Evolutionary conservation across 2,329 filamentous ascomycete genomes (phyloP).

Genomic region (Aspergillus versicolor): DNA sequence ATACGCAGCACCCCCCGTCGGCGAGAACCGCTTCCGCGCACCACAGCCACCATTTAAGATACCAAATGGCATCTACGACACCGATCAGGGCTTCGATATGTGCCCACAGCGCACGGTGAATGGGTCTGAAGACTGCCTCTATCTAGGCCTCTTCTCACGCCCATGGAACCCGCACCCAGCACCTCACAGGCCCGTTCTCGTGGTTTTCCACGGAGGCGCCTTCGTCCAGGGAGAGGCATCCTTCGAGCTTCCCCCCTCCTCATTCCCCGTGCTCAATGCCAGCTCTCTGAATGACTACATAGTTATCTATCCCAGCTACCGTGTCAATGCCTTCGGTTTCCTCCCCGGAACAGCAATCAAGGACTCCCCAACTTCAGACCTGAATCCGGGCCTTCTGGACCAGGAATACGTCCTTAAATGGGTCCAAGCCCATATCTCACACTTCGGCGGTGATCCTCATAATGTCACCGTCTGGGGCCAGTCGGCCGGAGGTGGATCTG

Average conservation of each 20-base stretch:
- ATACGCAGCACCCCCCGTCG: constrained; percentile 59
- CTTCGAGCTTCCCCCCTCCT: constrained; percentile 56
- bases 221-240: constrained; percentile 59
- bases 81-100: constrained; percentile 56
- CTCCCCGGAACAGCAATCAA: constrained; percentile 51
- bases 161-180: constrained; percentile 48
- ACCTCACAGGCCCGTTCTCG: constrained; percentile 56
- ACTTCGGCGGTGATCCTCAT: constrained; percentile 55
- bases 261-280: constrained; percentile 59
- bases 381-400: constrained; percentile 55
- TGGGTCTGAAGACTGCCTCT: constrained; percentile 61
- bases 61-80: constrained; percentile 54
- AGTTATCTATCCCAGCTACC: constrained; percentile 55
- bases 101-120: constrained; percentile 60
- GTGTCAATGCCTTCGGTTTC: constrained; percentile 59
- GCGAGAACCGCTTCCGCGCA: constrained; percentile 59
- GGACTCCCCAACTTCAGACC: constrained; percentile 44
- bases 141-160: constrained; percentile 59
- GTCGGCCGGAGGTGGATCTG: constrained; percentile 53
- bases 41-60: constrained; percentile 57
- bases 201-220: constrained; percentile 62
- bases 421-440: constrained; percentile 52
- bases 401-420: constrained; percentile 55
- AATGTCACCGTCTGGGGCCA: constrained; percentile 58
- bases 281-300: constrained; percentile 52